These are phyloP conservation scores for Amoebophrya sp. DNA, from an alignment of 169 alveolate genomes.

Conservation along the genomic window DNA sequence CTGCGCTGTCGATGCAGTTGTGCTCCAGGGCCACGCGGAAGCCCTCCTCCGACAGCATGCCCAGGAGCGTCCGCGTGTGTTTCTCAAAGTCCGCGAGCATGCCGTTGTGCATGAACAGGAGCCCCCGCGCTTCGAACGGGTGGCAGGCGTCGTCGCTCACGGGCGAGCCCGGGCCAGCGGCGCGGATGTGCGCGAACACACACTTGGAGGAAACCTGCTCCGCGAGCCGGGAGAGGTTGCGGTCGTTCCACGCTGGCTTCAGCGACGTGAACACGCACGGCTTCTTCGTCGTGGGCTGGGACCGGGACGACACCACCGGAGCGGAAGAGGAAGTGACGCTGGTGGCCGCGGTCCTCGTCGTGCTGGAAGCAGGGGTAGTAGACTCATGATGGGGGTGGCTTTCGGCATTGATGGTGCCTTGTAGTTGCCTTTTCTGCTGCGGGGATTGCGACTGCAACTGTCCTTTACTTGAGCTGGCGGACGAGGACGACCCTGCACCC, in stretches of 20 bases:
- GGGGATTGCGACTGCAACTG: too few relatives aligned
- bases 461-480: too few relatives aligned
- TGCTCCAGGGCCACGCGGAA: neutral
- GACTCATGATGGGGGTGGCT: too few relatives aligned
- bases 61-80: neutral
- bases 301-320: too few relatives aligned
- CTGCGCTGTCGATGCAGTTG: neutral
- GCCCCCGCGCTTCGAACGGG: neutral
- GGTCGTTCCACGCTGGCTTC: constrained; percentile 4
- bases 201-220: neutral
- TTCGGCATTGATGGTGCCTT: too few relatives aligned
- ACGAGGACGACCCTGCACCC: too few relatives aligned
- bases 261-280: neutral
- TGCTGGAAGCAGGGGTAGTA: too few relatives aligned
- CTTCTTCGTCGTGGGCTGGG: too few relatives aligned
- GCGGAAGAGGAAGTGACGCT: too few relatives aligned
- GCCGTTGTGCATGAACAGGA: neutral
- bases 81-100: neutral
- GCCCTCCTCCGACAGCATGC: neutral
- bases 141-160: neutral
- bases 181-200: neutral
- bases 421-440: too few relatives aligned
- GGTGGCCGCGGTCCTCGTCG: too few relatives aligned
- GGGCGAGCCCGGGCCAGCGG: neutral
- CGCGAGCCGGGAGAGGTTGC: neutral